Evolutionary conservation across 306 rosid genomes (phyloP).

Genomic region (Ochetophila trinervis): DNA sequence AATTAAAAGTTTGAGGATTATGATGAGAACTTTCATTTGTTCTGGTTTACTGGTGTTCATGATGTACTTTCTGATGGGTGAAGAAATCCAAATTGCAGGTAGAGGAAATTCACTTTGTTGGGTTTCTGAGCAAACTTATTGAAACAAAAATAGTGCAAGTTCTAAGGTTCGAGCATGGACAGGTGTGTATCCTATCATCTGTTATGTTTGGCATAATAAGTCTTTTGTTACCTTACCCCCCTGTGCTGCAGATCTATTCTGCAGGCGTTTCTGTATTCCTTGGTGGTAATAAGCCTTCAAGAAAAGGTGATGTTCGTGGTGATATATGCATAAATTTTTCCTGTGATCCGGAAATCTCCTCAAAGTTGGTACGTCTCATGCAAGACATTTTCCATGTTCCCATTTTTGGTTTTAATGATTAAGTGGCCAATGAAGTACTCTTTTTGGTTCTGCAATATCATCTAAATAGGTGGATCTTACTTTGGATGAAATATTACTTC

Average conservation of each 20-base stretch:
- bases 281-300: constrained; percentile 94
- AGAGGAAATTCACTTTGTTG: constrained; percentile 85
- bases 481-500: constrained; percentile 78
- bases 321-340: constrained; percentile 87
- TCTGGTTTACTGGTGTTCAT: constrained; percentile 16
- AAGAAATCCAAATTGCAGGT: constrained; percentile 50
- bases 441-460: constrained; percentile 24
- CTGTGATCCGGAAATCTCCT: constrained; percentile 89
- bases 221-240: constrained; percentile 23
- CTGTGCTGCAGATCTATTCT: constrained; percentile 69
- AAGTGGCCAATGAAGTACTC: constrained; percentile 13
- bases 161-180: constrained; percentile 94
- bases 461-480: constrained; percentile 76
- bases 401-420: constrained; percentile 1
- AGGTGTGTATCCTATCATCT: constrained; percentile 45
- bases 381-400: neutral
- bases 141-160: constrained; percentile 91
- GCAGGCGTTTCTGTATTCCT: constrained; percentile 85
- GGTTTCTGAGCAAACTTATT: constrained; percentile 90
- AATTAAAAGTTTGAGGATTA: constrained; percentile 18
- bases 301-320: constrained; percentile 78
- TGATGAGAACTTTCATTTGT: constrained; percentile 14
- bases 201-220: constrained; percentile 20
- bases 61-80: constrained; percentile 17
- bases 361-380: constrained; percentile 65